These are phyloP conservation scores for Immersiporthe knoxdaviesiana DNA, from an alignment of 2,329 filamentous ascomycete genomes.

Conservation along the genomic window DNA sequence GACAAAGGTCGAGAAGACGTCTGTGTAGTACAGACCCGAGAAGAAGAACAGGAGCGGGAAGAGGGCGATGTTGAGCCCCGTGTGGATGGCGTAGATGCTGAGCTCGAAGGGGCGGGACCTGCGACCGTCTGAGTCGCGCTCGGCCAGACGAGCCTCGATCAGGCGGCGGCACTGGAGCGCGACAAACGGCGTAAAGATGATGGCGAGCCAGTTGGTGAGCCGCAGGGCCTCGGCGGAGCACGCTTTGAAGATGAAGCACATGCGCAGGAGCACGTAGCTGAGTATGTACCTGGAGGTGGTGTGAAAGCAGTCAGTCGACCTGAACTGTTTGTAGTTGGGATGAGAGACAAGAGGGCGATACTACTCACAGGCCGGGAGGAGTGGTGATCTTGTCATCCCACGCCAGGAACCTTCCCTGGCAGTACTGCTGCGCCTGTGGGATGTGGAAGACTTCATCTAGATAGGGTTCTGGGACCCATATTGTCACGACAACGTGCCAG, in stretches of 20 bases:
- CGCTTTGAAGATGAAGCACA: constrained; percentile 31
- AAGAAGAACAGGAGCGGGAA: constrained; percentile 97
- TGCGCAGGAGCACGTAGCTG: constrained; percentile 45
- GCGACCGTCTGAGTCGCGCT: constrained; percentile 31
- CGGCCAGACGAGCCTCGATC: constrained; percentile 50
- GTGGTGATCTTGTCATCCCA: constrained; percentile 99
- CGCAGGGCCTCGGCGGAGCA: constrained; percentile 52
- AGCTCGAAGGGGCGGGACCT: constrained; percentile 28
- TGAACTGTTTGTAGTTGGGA: neutral
- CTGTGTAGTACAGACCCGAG: constrained; percentile 92
- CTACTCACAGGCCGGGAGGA: constrained; percentile 76
- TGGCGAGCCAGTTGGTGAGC: constrained; percentile 51
- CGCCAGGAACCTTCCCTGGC: constrained; percentile 68
- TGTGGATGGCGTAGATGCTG: constrained; percentile 56
- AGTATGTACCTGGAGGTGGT: constrained; percentile 48
- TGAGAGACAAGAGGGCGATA: constrained; percentile 19
- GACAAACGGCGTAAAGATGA: constrained; percentile 47
- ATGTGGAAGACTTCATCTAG: constrained; percentile 86
- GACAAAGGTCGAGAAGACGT: constrained; percentile 77
- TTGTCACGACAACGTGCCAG: constrained; percentile 47
- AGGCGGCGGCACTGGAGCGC: constrained; percentile 56
- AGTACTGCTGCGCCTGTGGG: constrained; percentile 88
- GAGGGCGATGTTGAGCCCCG: constrained; percentile 76
- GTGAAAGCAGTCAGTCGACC: constrained; percentile 31
- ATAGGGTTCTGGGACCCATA: constrained; percentile 56